Evolutionary conservation across 768 basidiomycete genomes (phyloP).

Genomic region (Lentinula edodes): DNA sequence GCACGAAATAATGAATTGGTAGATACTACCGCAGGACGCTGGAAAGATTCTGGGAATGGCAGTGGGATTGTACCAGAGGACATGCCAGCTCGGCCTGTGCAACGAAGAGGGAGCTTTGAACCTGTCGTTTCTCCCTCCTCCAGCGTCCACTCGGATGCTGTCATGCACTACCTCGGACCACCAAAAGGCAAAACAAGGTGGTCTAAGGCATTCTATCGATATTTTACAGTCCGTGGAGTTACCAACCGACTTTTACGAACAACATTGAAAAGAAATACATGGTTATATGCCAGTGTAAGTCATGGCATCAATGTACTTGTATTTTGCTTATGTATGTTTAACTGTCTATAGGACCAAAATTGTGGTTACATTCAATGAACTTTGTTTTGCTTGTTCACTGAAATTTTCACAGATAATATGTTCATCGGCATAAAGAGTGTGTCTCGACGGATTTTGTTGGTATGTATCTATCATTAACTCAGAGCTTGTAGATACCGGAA

Average conservation of each 20-base stretch:
- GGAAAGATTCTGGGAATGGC: constrained; percentile 58
- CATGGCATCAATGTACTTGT: not conserved
- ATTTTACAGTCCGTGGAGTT: constrained; percentile 47
- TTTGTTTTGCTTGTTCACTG: not conserved
- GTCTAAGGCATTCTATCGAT: constrained; percentile 32
- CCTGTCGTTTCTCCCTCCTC: constrained; percentile 12
- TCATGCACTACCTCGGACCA: constrained; percentile 37
- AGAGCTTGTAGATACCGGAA: constrained; percentile 35
- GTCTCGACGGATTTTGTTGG: not conserved
- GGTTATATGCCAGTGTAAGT: constrained; percentile 63
- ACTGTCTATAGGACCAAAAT: constrained; percentile 38
- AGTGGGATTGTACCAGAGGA: constrained; percentile 44
- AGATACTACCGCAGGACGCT: constrained; percentile 54
- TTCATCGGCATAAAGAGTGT: constrained; percentile 63
- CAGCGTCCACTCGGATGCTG: constrained; percentile 21
- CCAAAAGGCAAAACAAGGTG: constrained; percentile 27
- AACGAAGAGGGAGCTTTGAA: constrained; percentile 16
- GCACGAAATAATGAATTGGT: constrained; percentile 51
- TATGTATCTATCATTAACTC: not conserved
- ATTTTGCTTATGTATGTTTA: not conserved
- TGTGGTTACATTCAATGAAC: constrained; percentile 23
- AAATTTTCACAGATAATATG: constrained; percentile 41
- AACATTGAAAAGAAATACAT: constrained; percentile 54
- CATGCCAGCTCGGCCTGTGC: constrained; percentile 14
- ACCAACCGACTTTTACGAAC: constrained; percentile 51